These are phyloP conservation scores for Beauveria caledonica DNA, from an alignment of 2,329 filamentous ascomycete genomes.

Conservation along the genomic window DNA sequence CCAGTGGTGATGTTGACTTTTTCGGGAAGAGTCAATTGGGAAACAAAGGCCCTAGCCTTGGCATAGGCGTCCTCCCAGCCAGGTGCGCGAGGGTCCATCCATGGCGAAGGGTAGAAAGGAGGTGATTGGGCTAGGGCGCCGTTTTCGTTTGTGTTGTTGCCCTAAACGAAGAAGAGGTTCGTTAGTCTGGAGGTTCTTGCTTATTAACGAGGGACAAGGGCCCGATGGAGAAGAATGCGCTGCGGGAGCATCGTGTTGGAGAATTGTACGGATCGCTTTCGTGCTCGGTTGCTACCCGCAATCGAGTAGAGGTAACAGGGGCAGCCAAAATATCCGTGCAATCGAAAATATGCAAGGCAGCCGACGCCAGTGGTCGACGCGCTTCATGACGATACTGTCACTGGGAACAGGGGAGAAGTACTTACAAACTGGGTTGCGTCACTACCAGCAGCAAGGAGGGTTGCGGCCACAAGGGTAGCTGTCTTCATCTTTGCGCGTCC, in stretches of 20 bases:
- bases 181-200: not conserved
- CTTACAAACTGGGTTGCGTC: constrained; percentile 18
- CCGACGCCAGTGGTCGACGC: not conserved
- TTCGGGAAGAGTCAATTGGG: constrained; percentile 72
- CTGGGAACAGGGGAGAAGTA: constrained; percentile 8
- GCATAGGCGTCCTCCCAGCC: constrained; percentile 70
- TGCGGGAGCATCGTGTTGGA: too few species aligned
- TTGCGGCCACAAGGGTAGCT: constrained; percentile 22
- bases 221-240: not conserved
- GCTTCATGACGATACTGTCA: not conserved
- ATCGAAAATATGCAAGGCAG: not conserved
- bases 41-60: constrained; percentile 71
- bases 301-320: not conserved
- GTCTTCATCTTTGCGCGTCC: constrained; percentile 25
- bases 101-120: constrained; percentile 79
- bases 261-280: not conserved
- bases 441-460: constrained; percentile 23
- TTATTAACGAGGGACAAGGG: not conserved
- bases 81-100: constrained; percentile 64
- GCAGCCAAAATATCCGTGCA: not conserved
- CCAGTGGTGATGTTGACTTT: constrained; percentile 96
- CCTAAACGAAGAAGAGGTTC: constrained; percentile 2
- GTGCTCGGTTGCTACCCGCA: not conserved
- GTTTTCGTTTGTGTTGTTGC: not conserved
- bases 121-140: constrained; percentile 31